Conservation (phyloP, 2,329 filamentous ascomycete genomes). For the Pseudogymnoascus sp. region DNA sequence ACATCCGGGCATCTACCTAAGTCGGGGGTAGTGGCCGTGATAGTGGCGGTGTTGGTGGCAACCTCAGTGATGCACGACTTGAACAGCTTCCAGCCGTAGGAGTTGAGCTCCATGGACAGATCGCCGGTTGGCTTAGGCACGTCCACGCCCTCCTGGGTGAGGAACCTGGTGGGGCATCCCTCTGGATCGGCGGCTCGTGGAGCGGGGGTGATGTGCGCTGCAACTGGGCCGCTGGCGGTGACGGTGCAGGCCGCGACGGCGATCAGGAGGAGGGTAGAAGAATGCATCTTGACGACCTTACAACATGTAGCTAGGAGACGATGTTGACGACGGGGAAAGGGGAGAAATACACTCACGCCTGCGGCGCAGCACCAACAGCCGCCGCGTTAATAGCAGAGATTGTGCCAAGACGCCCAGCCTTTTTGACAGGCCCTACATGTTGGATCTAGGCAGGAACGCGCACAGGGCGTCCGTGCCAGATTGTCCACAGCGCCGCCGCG, state of each 20-base stretch:
- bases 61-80: slow-evolving; percentile 5
- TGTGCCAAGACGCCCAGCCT: neutral
- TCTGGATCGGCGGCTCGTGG: neutral
- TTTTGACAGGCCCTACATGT: neutral
- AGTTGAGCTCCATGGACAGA: slow-evolving; percentile 1
- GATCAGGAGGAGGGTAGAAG: neutral
- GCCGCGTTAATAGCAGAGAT: neutral
- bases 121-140: slow-evolving; percentile 11
- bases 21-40: neutral
- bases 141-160: neutral
- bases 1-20: neutral
- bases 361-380: neutral
- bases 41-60: neutral
- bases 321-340: neutral
- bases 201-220: neutral
- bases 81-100: slow-evolving; percentile 9
- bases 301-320: neutral
- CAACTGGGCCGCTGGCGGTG: neutral
- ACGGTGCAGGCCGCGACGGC: neutral
- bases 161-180: neutral
- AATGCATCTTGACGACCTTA: neutral
- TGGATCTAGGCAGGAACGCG: neutral
- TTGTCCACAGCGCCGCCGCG: neutral
- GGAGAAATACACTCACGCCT: neutral
- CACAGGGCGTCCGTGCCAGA: neutral